These are phyloP conservation scores for Colletotrichum sp. DNA, from an alignment of 2,329 filamentous ascomycete genomes.

Conservation along the genomic window DNA sequence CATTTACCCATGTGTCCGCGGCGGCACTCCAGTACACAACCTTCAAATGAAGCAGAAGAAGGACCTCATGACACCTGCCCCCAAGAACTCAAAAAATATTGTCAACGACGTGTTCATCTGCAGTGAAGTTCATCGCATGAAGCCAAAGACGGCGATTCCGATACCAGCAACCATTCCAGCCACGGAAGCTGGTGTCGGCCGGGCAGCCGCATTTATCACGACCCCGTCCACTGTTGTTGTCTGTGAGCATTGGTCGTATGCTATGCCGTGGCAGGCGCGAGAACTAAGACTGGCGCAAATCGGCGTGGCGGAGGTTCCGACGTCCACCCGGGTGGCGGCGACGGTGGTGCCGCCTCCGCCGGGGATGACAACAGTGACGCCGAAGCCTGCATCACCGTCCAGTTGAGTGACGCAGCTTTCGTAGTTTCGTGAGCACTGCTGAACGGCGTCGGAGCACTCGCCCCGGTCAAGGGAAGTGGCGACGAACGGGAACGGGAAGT, in stretches of 20 bases:
- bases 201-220: constrained; percentile 16
- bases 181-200: constrained; percentile 11
- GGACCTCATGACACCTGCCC: neutral
- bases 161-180: constrained; percentile 19
- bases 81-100: neutral
- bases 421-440: constrained; percentile 59
- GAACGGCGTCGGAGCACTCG: constrained; percentile 57
- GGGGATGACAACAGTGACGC: constrained; percentile 62
- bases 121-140: constrained; percentile 2
- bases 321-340: constrained; percentile 40
- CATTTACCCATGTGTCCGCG: neutral
- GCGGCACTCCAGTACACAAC: neutral
- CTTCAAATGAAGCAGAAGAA: neutral
- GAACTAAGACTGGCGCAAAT: constrained; percentile 62
- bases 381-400: constrained; percentile 45
- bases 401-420: constrained; percentile 57
- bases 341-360: constrained; percentile 59
- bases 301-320: constrained; percentile 53
- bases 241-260: constrained; percentile 42
- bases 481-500: constrained; percentile 66
- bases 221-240: constrained; percentile 23
- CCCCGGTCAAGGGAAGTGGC: constrained; percentile 57
- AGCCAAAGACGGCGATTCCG: constrained; percentile 15
- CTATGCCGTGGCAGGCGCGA: constrained; percentile 53
- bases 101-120: neutral